Base-by-base conservation (phyloP, 495 filamentous ascomycete genomes). In the Penicillium cinerascens region DNA sequence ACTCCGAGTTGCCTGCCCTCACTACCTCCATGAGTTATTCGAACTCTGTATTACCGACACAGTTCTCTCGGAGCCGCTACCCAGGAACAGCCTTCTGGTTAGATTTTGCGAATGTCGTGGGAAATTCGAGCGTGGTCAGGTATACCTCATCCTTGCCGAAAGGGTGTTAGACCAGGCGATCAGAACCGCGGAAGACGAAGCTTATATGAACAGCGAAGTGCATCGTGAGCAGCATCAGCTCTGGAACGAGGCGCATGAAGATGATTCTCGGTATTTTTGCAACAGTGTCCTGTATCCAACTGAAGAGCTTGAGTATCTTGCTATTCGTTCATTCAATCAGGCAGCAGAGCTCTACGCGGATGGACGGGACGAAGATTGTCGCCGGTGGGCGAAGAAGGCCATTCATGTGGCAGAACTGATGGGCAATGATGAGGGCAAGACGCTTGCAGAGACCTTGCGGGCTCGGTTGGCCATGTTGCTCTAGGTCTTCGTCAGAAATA, bases 251-350 rank as follows among this genome's bases (percentile, higher is more conserved):
- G 16, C 16, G 15, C 13, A 17, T 9, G 9, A 29, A 15, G 13
- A 22, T 20, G 3, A 10, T 16, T 5, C 15, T 16, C 3, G 6
- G 2, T 16, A n/a, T 23, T 10, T 29, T 18, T 8, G 6, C 6
- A 26, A 6, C 47, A 38, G 6, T 43, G 29, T 8, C n/a, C 18
- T 61, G 3, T 95, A 89, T 60, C 88, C 88, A 4, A 51, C 67
- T 9, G 78, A 81, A 6, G 91, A 96, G 55, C 70, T 96, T 2
- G 82, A 87, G 57, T 92, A 87, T 86, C 79, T 97, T 25, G 84
- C 84, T 1, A 81, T 81, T 0, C 82, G 78, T 2, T 68, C 85
- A 0, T 96, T 93, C 73, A 95, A 95, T 55, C 81, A 78, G 38
- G 85, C 85, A 0, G 78, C 91, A 18, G 89, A 93, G 53, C 81